These are phyloP conservation scores for Colletotrichum paranaense DNA, from an alignment of 2,329 filamentous ascomycete species.

Conservation along the genomic window DNA sequence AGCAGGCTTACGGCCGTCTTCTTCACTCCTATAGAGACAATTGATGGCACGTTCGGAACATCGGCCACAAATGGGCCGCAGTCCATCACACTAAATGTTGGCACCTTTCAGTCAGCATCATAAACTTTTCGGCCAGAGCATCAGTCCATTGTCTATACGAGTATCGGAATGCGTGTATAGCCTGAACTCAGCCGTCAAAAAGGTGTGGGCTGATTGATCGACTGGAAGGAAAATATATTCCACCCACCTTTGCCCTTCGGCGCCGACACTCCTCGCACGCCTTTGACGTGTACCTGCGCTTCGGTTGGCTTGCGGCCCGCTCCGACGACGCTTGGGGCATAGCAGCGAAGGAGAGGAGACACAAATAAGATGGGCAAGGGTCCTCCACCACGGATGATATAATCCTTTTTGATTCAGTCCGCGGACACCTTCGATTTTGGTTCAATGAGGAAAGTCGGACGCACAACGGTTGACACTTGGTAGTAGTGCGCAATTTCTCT, in stretches of 20 bases:
- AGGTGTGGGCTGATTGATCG: neutral
- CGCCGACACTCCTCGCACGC: constrained; percentile 51
- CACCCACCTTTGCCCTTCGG: constrained; percentile 47
- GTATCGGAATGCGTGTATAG: too few species aligned
- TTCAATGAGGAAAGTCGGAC: neutral
- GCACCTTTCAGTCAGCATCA: constrained; percentile 6
- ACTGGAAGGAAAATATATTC: neutral
- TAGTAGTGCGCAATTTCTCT: neutral
- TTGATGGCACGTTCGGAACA: constrained; percentile 44
- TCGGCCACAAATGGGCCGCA: constrained; percentile 44
- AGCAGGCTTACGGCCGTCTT: constrained; percentile 48
- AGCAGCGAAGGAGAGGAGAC: neutral
- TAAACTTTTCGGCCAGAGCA: neutral
- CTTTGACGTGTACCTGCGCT: constrained; percentile 39
- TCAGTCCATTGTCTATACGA: neutral
- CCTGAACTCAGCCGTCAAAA: too few species aligned
- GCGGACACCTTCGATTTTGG: neutral
- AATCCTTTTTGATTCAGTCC: neutral
- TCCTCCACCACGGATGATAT: neutral
- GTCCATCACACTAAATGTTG: constrained; percentile 45
- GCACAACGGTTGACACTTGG: neutral
- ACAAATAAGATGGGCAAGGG: constrained; percentile 8
- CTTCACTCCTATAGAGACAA: constrained; percentile 45
- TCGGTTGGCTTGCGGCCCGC: constrained; percentile 24
- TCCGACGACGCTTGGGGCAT: constrained; percentile 27